Percentiles rank a stretch among this genome's conserved stretches.
Evolutionary conservation across 108 stramenopile genomes (phyloP).

Genomic region (Phaeodactylum tricornutum): DNA sequence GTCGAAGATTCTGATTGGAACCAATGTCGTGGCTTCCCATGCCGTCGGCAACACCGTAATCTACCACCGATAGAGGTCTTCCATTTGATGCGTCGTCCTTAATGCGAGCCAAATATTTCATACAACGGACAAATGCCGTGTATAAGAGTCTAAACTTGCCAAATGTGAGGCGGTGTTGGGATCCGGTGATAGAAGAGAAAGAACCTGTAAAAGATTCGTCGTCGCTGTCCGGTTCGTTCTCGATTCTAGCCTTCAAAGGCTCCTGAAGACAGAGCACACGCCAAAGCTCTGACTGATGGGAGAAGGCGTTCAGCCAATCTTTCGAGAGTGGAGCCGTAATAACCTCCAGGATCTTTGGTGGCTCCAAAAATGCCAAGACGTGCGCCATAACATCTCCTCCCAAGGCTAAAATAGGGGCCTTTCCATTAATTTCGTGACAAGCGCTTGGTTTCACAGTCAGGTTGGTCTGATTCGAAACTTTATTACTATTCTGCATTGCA

Average conservation of each 20-base stretch:
- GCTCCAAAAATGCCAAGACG: conserved; percentile 54
- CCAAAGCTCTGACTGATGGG: conserved; percentile 66
- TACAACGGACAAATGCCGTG: conserved; percentile 67
- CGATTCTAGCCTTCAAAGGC: conserved; percentile 74
- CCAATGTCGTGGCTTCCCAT: conserved; percentile 7
- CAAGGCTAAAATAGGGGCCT: conserved; percentile 30
- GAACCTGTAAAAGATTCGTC: conserved; percentile 5
- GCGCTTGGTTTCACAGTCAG: neutral
- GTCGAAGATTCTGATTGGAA: conserved; percentile 19
- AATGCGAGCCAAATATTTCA: conserved; percentile 60
- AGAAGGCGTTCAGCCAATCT: conserved; percentile 50
- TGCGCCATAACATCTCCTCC: conserved; percentile 73
- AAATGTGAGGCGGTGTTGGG: conserved; percentile 10
- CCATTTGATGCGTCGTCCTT: conserved; percentile 54
- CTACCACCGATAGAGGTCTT: conserved; percentile 30
- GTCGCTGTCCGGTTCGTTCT: conserved; percentile 8
- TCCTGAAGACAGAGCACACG: conserved; percentile 61
- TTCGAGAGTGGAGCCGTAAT: conserved; percentile 69
- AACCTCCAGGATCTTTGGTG: conserved; percentile 48
- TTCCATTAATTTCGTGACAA: conserved; percentile 1
- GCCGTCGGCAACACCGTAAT: conserved; percentile 8
- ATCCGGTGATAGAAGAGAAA: neutral
- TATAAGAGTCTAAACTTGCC: conserved; percentile 62
- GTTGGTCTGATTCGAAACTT: too few relatives aligned
- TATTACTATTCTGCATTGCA: too few relatives aligned